Base-by-base conservation (phyloP, 2,329 filamentous ascomycete genomes). In the Cladosporium sp. region DNA sequence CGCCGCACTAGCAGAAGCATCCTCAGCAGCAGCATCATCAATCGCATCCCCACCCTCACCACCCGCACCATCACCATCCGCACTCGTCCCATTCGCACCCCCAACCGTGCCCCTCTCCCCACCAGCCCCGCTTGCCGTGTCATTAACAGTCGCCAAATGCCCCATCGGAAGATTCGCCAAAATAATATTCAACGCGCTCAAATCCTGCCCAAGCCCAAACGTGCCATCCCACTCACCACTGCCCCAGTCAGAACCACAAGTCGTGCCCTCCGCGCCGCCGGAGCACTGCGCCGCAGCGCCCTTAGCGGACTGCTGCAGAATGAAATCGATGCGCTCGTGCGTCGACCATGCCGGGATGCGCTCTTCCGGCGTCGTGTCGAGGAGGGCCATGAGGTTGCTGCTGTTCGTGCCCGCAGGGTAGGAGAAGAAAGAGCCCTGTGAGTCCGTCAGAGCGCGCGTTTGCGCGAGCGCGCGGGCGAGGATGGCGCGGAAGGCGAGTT, bases 401-500 rank as follows among this genome's bases (percentile, higher is more conserved):
- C 13, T 20, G 37, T 48, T 48, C 8, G 29, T 7, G 15, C 53
- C 12, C 13, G 36, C 3, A 59, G 50, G 11, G 60, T 50, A 6
- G 67, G 67, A 56, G 17, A 20, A 40, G 6, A 47, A 24, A 2
- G 44, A 40, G 11, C 27, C 38, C 11, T 18, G 37, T 15, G 52
- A 37, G 7, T 18, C 11, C 9, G 52, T 54, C 12, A 60, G 47
- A 15, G 47, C 40, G 7, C 43, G 48, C 7, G 69, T 70, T 39
- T 68, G 67, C 43, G 66, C 70, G 3, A 63, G 43, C 2, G 54
- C 59, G 4, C 61, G 58, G 3, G 82, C 76, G 15, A 88, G 72
- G 52, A 84, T 83, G 34, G 84, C 85, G 68, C 88, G 88, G 78
- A 86, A 90, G 1, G 81, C 80, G 53, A 80, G 68, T 74, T 89